Percentiles rank a stretch among this genome's conserved stretches.
Conservation (phyloP, 176 grass and related monocot species). For the Oryza glaberrima region DNA sequence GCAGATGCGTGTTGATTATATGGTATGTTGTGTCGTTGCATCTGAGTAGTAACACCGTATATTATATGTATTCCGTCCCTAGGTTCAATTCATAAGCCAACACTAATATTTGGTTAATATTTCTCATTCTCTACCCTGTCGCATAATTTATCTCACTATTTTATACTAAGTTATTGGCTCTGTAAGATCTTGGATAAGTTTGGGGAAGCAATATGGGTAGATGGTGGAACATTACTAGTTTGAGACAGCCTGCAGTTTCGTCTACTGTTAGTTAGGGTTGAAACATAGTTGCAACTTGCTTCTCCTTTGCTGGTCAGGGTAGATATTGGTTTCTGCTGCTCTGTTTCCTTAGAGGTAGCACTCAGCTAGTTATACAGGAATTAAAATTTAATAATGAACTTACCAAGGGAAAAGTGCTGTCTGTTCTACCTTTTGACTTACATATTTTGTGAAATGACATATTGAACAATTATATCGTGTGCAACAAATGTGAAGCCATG, state of each 20-base stretch:
- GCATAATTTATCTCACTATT: background rate
- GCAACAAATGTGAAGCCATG: background rate
- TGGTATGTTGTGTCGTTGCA: constrained; percentile 55
- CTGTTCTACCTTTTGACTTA: background rate
- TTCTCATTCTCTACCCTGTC: background rate
- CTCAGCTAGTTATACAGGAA: constrained; percentile 1
- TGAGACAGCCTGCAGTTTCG: background rate
- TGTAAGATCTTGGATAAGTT: constrained; percentile 1
- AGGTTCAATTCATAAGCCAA: background rate
- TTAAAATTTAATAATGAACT: background rate
- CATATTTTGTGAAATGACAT: constrained; percentile 26
- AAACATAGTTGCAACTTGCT: constrained; percentile 20
- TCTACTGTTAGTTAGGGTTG: constrained; percentile 15
- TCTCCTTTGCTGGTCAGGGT: constrained; percentile 3
- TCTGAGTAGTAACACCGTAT: constrained; percentile 18
- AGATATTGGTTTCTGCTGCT: constrained; percentile 24
- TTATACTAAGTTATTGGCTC: constrained; percentile 23
- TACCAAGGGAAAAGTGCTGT: constrained; percentile 26
- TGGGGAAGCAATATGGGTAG: background rate
- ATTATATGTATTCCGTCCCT: constrained; percentile 14
- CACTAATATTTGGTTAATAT: constrained; percentile 12
- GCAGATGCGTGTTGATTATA: constrained; percentile 96
- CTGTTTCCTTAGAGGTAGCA: background rate
- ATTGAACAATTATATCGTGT: constrained; percentile 22
- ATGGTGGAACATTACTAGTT: constrained; percentile 7